Base-by-base conservation (phyloP, 2,329 filamentous ascomycete species). In the Colletotrichum paranaense region DNA sequence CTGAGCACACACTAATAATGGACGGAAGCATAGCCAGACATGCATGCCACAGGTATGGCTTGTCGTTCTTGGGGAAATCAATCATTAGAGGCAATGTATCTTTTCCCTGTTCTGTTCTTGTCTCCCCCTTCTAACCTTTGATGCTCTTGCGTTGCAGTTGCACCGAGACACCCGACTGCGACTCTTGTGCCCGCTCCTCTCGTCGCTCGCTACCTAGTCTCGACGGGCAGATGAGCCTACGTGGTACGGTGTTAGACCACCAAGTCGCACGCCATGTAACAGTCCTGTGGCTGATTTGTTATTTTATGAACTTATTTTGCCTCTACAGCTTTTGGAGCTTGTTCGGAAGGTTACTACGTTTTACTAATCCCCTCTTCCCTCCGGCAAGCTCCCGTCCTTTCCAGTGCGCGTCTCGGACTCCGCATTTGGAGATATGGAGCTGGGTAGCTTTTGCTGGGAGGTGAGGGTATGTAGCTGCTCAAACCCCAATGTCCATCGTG, bases 361-460 rank as follows among this genome's bases (percentile, higher is more conserved):
- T 72, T 42, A 11, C 26, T 42, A 28, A 65, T 59, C 46, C 66
- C 70, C 66, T 64, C 66, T 60, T n/a, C 19, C 52, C 28, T 55
- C 59, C 26, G 22, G 38, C 63, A 56, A 71, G 64, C 63, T 68
- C 70, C 70, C 70, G 55, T 16, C 38, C 66, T 65, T 60, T 69
- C 55, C 42, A 65, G 59, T 26, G 32, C 52, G 32, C 57, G 60
- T 73, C 66, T 69, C 59, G 66, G 66, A 68, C 66, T 69, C 70
- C 59, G 70, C 66, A 73, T 68, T 70, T 70, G 70, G 60, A 70
- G 70, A 69, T 55, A 53, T 64, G 30, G 46, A 70, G 70, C 53
- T 64, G 60, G 4, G 30, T 35, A 26, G 35, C 55, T 42, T 35
- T 38, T 19, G 42, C 42, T 49, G 42, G 42, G 42, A 49, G 42